Percentiles rank a stretch among this genome's conserved stretches.
These are phyloP conservation scores for Pyricularia sp. DNA, from an alignment of 2,329 filamentous ascomycete species.

Conservation along the genomic window DNA sequence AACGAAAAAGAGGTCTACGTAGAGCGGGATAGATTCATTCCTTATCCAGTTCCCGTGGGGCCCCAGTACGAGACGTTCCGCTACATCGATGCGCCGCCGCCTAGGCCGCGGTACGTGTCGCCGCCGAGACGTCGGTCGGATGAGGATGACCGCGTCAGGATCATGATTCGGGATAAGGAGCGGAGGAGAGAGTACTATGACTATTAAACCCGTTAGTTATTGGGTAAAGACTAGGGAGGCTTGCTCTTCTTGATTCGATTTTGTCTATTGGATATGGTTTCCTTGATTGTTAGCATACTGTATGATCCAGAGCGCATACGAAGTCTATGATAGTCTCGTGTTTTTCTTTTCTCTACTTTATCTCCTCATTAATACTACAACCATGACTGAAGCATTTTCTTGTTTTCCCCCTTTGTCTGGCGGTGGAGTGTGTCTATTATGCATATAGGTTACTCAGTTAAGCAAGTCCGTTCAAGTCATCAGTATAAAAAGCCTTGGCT, in stretches of 20 bases:
- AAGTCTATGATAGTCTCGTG: background rate
- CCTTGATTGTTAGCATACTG: background rate
- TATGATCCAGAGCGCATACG: background rate
- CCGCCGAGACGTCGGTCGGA: constrained; percentile 22
- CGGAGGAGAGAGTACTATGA: constrained; percentile 21
- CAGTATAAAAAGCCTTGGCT: background rate
- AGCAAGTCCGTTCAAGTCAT: background rate
- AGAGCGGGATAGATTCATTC: constrained; percentile 40
- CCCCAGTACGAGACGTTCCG: constrained; percentile 39
- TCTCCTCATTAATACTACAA: background rate
- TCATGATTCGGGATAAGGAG: constrained; percentile 24
- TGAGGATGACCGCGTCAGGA: constrained; percentile 20
- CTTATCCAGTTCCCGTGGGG: constrained; percentile 29
- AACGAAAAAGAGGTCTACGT: constrained; percentile 36
- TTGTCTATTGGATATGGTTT: background rate
- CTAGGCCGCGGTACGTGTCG: constrained; percentile 21
- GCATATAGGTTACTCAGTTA: background rate
- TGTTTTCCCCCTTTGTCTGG: too few relatives aligned
- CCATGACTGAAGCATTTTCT: too few relatives aligned
- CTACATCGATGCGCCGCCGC: constrained; percentile 38
- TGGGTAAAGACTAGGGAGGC: background rate
- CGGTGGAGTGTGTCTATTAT: too few relatives aligned
- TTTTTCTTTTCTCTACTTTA: background rate
- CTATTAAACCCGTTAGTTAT: background rate
- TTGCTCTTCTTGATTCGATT: background rate